Conservation (phyloP, 2,329 filamentous ascomycete genomes). For the Beauveria caledonica region DNA sequence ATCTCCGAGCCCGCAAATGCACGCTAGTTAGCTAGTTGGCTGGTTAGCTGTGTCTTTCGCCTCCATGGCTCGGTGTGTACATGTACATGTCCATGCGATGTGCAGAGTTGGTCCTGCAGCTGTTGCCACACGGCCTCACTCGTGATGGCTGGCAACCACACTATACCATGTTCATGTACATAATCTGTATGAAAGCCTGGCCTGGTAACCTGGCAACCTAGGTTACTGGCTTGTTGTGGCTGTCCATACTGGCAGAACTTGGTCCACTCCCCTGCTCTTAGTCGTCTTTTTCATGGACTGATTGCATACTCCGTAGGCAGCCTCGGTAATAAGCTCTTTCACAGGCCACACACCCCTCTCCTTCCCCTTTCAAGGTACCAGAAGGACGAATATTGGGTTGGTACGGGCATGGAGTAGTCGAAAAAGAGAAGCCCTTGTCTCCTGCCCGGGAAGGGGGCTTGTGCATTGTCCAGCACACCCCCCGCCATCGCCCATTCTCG, state of each 20-base stretch:
- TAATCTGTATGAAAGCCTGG: not conserved
- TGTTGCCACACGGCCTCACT: not conserved
- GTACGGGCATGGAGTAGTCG: not conserved
- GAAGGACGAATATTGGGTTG: not conserved
- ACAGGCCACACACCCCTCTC: slow-evolving; percentile 6
- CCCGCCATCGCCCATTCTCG: not conserved
- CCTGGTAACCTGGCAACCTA: not conserved
- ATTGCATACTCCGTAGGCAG: slow-evolving; percentile 5
- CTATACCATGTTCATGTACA: not conserved
- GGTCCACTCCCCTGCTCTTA: not conserved
- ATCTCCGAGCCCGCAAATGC: not conserved
- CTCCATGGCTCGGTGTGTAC: not conserved
- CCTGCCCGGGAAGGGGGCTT: not conserved
- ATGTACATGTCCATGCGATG: not conserved
- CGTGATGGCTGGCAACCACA: not conserved
- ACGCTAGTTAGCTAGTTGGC: not conserved
- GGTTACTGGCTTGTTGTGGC: not conserved
- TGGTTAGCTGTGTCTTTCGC: not conserved
- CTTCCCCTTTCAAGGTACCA: not conserved
- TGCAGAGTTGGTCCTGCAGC: not conserved
- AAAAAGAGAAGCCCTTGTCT: not conserved
- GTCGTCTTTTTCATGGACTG: not conserved
- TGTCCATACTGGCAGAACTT: not conserved
- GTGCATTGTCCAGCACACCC: not conserved
- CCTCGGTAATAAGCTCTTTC: slow-evolving; percentile 10